Percentiles rank a stretch among this genome's conserved stretches.
Evolutionary conservation across 768 basidiomycete genomes (phyloP).

Genomic region (Chalciporus piperatus): DNA sequence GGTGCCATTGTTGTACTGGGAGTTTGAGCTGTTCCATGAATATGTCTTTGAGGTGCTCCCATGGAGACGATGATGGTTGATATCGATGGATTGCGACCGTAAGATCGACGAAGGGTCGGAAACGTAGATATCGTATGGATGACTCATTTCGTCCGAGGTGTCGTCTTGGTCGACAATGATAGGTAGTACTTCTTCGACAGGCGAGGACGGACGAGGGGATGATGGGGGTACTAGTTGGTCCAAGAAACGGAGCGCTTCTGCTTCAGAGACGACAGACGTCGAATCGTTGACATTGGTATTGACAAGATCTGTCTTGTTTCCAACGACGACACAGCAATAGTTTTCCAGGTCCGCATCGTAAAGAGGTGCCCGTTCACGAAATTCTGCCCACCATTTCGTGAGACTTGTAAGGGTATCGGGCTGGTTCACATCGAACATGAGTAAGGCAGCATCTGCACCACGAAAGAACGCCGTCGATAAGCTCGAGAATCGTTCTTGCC

Average conservation of each 20-base stretch:
- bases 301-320: slow-evolving; percentile 73
- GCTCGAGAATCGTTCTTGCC: slow-evolving; percentile 85
- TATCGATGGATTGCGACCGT: slow-evolving; percentile 22
- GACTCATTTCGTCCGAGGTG: slow-evolving; percentile 13
- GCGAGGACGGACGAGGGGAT: slow-evolving; percentile 8
- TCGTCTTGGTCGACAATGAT: slow-evolving; percentile 11
- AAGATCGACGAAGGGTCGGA: slow-evolving; percentile 23
- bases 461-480: slow-evolving; percentile 83
- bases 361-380: slow-evolving; percentile 64
- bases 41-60: slow-evolving; percentile 39
- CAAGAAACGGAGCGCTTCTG: slow-evolving; percentile 52
- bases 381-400: slow-evolving; percentile 77
- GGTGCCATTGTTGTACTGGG: slow-evolving; percentile 41
- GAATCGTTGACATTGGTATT: slow-evolving; percentile 8
- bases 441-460: slow-evolving; percentile 76
- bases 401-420: slow-evolving; percentile 59
- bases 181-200: slow-evolving; percentile 7
- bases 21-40: slow-evolving; percentile 44
- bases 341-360: slow-evolving; percentile 57
- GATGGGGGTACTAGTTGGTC: slow-evolving; percentile 52
- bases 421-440: slow-evolving; percentile 78
- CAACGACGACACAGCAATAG: slow-evolving; percentile 70
- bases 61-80: slow-evolving; percentile 30
- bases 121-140: not conserved
- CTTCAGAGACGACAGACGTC: slow-evolving; percentile 31